A percentile compares a stretch with the other conserved stretches of the same genome.
phyloP scores from a whole-genome alignment of 805 yeast genomes.

The Yarrowia osloensis region DNA sequence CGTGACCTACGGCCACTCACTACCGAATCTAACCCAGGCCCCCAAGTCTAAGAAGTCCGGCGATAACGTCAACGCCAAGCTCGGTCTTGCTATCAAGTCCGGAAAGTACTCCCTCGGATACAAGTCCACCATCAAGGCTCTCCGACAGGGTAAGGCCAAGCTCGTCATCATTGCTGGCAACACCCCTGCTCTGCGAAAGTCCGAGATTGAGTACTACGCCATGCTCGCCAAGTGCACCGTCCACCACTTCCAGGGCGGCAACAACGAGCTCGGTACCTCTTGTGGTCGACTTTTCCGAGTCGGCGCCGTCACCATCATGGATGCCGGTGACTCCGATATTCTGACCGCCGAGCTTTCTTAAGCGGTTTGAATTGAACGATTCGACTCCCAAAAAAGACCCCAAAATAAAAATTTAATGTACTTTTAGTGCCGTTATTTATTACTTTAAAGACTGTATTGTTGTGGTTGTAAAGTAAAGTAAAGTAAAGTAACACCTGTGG shows the following conservation, averaged over 20 bases:
- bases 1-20: too few species aligned
- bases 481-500: too few species aligned
- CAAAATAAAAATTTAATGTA: conserved; percentile 21
- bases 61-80: conserved; percentile 96
- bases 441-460: background rate
- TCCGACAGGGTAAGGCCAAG: conserved; percentile 99
- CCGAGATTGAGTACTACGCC: conserved; percentile 99
- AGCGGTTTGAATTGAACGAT: background rate
- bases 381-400: background rate
- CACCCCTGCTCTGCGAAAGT: conserved; percentile 99
- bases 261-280: conserved; percentile 99
- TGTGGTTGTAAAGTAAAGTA: background rate
- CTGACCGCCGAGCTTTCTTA: conserved; percentile 46
- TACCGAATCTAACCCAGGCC: conserved; percentile 58
- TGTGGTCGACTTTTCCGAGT: conserved; percentile 99
- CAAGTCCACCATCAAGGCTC: conserved; percentile 97
- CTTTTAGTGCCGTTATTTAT: conserved; percentile 27
- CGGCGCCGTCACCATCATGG: conserved; percentile 93
- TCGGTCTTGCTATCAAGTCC: conserved; percentile 96
- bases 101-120: conserved; percentile 99
- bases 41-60: conserved; percentile 87
- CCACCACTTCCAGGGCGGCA: conserved; percentile 99
- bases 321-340: conserved; percentile 99
- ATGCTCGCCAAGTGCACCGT: conserved; percentile 97
- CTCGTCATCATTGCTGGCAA: conserved; percentile 96